These are phyloP conservation scores for Scutellaria galericulata DNA, from an alignment of 257 asterid genomes.

Conservation along the genomic window DNA sequence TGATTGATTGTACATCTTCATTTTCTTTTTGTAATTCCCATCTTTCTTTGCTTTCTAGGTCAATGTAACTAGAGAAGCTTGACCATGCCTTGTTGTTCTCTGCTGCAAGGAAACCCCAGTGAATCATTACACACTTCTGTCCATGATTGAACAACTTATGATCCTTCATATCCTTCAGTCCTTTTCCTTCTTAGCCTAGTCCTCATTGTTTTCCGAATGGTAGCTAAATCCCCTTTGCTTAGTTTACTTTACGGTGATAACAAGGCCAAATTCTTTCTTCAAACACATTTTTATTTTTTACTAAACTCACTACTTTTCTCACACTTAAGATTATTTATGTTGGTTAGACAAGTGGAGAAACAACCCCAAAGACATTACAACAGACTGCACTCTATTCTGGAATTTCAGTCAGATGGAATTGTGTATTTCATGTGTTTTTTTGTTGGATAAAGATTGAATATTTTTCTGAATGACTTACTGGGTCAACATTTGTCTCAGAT, in stretches of 20 bases:
- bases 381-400: slow-evolving; percentile 12
- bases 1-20: not conserved
- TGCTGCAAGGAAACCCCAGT: not conserved
- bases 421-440: not conserved
- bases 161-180: slow-evolving; percentile 15
- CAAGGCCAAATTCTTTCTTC: not conserved
- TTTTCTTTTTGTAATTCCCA: slow-evolving; percentile 14
- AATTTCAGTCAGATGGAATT: slow-evolving; percentile 11
- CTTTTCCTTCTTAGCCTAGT: slow-evolving; percentile 1
- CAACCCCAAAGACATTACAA: slow-evolving; percentile 11
- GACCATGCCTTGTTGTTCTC: slow-evolving; percentile 3
- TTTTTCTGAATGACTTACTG: slow-evolving; percentile 31
- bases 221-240: not conserved
- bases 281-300: not conserved
- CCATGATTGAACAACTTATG: slow-evolving; percentile 3
- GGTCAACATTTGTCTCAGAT: slow-evolving; percentile 47
- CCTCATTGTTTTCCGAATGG: slow-evolving; percentile 18
- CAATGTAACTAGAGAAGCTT: slow-evolving; percentile 4
- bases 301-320: not conserved
- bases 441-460: slow-evolving; percentile 23
- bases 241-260: slow-evolving; percentile 6
- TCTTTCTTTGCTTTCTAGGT: not conserved
- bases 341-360: slow-evolving; percentile 18
- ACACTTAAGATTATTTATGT: not conserved
- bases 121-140: not conserved